Percentiles rank a stretch among this genome's conserved stretches.
phyloP scores from a whole-genome alignment of 202 grass and related monocot genomes.

The Panicum hallii region DNA sequence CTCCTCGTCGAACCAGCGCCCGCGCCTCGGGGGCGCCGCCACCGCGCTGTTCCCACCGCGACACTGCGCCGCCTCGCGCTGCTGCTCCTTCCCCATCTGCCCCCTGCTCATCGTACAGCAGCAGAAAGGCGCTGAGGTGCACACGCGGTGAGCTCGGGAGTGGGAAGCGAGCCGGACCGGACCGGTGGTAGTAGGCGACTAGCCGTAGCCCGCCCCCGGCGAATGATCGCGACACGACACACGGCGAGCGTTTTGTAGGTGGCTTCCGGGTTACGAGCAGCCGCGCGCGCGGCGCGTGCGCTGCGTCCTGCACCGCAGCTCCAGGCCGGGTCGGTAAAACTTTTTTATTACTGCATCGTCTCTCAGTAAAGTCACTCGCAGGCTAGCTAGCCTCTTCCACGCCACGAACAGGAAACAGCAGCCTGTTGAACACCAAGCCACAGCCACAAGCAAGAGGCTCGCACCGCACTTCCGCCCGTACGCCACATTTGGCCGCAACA shows the following conservation, averaged over 20 bases:
- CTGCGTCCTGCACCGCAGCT: background rate
- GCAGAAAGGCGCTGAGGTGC: background rate
- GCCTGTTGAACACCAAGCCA: background rate
- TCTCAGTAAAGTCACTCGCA: background rate
- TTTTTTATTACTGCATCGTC: background rate
- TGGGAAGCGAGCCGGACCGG: background rate
- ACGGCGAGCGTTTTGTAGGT: constrained; percentile 49
- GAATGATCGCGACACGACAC: constrained; percentile 38
- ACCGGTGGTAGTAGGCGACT: background rate
- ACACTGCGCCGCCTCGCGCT: background rate
- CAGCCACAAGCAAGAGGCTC: background rate
- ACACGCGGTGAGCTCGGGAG: constrained; percentile 12
- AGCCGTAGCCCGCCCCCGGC: background rate
- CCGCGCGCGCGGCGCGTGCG: constrained; percentile 32
- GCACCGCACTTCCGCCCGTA: background rate
- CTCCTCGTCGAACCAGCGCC: constrained; percentile 16
- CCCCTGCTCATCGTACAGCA: constrained; percentile 39
- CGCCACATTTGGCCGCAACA: constrained; percentile 3
- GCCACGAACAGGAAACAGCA: background rate
- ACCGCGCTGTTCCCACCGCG: background rate
- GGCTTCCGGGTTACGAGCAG: constrained; percentile 19
- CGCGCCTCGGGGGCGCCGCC: background rate
- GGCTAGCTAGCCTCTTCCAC: background rate
- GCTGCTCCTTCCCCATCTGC: too few relatives aligned
- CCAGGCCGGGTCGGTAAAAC: constrained; percentile 3